Conservation (phyloP, 192 early-diverging fungal genomes). For the Backusella luteola region DNA sequence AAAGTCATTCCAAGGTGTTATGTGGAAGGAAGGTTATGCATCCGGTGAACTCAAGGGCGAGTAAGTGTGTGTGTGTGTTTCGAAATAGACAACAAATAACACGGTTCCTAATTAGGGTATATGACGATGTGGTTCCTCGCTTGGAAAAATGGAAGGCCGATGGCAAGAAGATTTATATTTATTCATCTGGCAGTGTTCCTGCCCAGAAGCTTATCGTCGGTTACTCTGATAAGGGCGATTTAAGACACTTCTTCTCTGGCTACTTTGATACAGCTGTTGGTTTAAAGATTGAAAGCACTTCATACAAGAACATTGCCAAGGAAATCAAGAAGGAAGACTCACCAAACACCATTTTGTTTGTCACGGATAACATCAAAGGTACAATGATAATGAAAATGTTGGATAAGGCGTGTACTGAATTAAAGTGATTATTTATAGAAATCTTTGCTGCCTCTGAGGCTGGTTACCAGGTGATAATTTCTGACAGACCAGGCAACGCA, state of each 20-base stretch:
- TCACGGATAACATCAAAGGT: constrained; percentile 89
- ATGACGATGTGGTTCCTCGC: constrained; percentile 80
- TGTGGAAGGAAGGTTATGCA: constrained; percentile 89
- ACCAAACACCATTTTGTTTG: constrained; percentile 66
- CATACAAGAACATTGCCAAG: constrained; percentile 75
- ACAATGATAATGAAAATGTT: not conserved
- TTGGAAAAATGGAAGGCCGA: constrained; percentile 67
- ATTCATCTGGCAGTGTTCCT: constrained; percentile 92
- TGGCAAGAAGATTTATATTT: constrained; percentile 80
- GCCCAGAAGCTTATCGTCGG: constrained; percentile 95
- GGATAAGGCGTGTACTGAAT: not conserved
- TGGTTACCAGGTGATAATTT: constrained; percentile 67
- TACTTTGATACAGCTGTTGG: constrained; percentile 96
- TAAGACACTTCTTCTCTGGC: constrained; percentile 72
- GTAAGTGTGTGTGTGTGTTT: constrained; percentile 50
- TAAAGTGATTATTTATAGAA: constrained; percentile 46
- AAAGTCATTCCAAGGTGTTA: constrained; percentile 92
- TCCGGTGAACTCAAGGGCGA: constrained; percentile 70
- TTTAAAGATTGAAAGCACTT: constrained; percentile 62
- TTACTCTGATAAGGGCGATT: constrained; percentile 74
- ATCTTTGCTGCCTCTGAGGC: constrained; percentile 72
- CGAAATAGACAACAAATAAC: not conserved
- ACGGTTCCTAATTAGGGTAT: constrained; percentile 54
- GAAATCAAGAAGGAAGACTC: constrained; percentile 55
- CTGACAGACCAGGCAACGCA: constrained; percentile 76